Base-by-base conservation (phyloP, 805 yeast genomes). In the Candida krabiensis region DNA sequence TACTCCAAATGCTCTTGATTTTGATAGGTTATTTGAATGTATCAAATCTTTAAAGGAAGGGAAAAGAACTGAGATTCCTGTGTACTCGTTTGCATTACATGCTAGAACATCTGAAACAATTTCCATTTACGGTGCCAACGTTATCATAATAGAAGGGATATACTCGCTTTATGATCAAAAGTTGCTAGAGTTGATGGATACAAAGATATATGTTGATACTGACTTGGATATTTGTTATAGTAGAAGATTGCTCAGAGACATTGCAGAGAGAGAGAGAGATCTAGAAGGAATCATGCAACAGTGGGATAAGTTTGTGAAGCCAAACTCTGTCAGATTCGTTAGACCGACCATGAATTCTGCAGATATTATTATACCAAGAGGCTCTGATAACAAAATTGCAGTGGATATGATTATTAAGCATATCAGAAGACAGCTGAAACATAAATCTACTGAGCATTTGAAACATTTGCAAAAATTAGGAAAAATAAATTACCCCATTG, bases 151-250 rank as follows among this genome's bases (percentile, higher is more conserved):
- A 26, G 99, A 93, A 61, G 99, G 99, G 2, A 80, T 93, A 3
- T 87, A 86, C 57, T 88, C 96, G 0, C 62, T 93, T 30, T 79
- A 82, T 44, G 88, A 84, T 56, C 70, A 72, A 32, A 72, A 89
- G 28, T 62, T 93, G 13, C 63, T 83, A 37, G 83, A 76, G 9
- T 55, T 89, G 53, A 84, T 90, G 83, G 95, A 91, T 53, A 70
- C 88, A 42, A 91, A 86, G 61, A 77, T 91, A 14, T 93, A 80
- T 59, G 97, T 93, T 3, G 97, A 91, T 50, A 93, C 97, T 2
- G 98, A 90, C 54, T 69, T 89, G 49, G 99, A 93, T 57, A 77
- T 91, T 12, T 93, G 99, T 61, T 70, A 93, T 50, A 90, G 96
- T 4, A 72, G 99, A 53, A 71, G 99, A 52, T 66, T 93, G 30